Evolutionary conservation across 768 basidiomycete species (phyloP), one percentile per base, ranked within the genome.

Genomic region (Lanmaoa rubissima): DNA sequence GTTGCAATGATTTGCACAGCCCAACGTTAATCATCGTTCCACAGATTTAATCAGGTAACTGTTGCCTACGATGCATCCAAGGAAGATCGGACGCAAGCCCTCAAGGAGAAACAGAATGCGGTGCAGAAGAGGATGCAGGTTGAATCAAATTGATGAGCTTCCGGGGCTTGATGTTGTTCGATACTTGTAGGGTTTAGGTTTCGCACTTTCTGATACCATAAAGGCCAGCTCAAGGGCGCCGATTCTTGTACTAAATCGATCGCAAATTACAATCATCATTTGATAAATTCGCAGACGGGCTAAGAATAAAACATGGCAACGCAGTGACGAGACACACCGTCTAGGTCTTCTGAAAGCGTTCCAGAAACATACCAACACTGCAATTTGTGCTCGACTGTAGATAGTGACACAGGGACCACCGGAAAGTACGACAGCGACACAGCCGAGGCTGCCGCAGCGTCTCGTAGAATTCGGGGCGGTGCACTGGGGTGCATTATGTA

Each of bases 1-100:
- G 5, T 14, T 19, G 38, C 5, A 24, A 46, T 40, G 17, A 34
- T 48, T 43, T 54, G 48, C 53, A 62, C 46, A 26, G 61, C 54
- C 36, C 17, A 17, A 58, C 49, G 32, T 45, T 35, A 46, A 58
- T 48, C 51, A 19, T 43, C 36, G 14, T 31, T 47, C 9, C 31
- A 19, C 63, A 94, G 92, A 44, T 96, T 90, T 78, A 96, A 96
- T 71, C 94, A 96, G 72, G 77, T 76, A 1, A 81, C 80, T 0
- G 81, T 94, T 31, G 72, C 87, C 1, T 94, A 93, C 66, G 91
- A 98, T 62, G 93, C 94, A 0, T 76, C 82, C 21, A 95, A 94
- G 76, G 93, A 94, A 5, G 92, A 92, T 39, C 89, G 88, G 69
- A 76, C 94, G 19, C 81, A 84, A 3, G 88, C 86, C 10, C 81